These are phyloP conservation scores for Fusarium concolor DNA, from an alignment of 2,329 filamentous ascomycete species.

Conservation along the genomic window DNA sequence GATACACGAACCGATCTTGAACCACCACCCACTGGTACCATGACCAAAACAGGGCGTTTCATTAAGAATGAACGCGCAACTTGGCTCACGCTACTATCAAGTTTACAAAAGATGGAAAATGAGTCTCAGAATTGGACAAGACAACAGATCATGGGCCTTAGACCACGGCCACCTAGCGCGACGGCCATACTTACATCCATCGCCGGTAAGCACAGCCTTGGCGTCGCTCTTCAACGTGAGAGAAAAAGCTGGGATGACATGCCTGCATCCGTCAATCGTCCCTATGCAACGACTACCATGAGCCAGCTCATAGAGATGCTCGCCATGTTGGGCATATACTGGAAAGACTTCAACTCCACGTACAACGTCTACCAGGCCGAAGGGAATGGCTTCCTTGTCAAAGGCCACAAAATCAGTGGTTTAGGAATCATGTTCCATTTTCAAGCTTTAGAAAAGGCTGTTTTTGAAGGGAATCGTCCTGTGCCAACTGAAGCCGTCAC, in stretches of 20 bases:
- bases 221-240: constrained; percentile 4
- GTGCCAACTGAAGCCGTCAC: not conserved
- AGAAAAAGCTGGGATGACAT: constrained; percentile 31
- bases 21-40: not conserved
- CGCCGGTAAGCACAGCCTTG: constrained; percentile 7
- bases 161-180: constrained; percentile 3
- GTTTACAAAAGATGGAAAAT: constrained; percentile 24
- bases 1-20: constrained; percentile 22
- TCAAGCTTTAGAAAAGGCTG: constrained; percentile 13
- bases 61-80: constrained; percentile 21
- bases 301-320: constrained; percentile 24
- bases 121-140: constrained; percentile 25
- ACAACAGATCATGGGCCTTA: constrained; percentile 19
- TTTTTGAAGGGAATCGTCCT: constrained; percentile 5
- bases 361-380: constrained; percentile 22
- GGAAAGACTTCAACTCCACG: constrained; percentile 13
- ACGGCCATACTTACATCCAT: constrained; percentile 20
- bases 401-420: constrained; percentile 19
- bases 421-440: constrained; percentile 18
- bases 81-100: constrained; percentile 2
- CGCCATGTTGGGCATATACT: constrained; percentile 24
- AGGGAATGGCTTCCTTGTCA: constrained; percentile 8
- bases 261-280: constrained; percentile 9
- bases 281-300: constrained; percentile 20
- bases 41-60: constrained; percentile 8